Base-by-base conservation (phyloP, 2,329 filamentous ascomycete species). In the Hypoxylon sp. region DNA sequence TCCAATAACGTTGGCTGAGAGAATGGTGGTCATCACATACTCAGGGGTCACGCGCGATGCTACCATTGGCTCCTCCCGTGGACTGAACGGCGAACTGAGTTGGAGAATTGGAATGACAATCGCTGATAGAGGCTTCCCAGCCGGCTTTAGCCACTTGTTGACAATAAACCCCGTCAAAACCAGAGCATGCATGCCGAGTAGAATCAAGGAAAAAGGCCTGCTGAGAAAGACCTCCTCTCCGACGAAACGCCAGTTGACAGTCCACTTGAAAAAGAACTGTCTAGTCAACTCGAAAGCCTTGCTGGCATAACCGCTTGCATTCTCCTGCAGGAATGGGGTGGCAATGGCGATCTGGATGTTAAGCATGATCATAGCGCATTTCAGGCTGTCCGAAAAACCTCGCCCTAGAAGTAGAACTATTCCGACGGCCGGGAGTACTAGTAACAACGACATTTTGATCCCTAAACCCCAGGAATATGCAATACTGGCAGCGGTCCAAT, bases 181-280 rank as follows among this genome's bases (percentile, higher is more conserved):
- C 7, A 82, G 78, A 25, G 83, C 82, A 77, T 98, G 93, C 60
- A 88, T 76, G 1, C 80, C 83, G 25, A 97, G 83, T 55, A 98
- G 84, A 13, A 81, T 79, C 17, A 90, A 73, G 25, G 93, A 88
- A 77, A 97, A 97, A 1, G 82, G 78, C 65, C 82, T 87, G 72
- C 85, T 86, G 50, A 97, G 85, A 75, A 99, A 99, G 0, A 82
- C 80, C 5, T 92, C 87, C 80, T 98, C 94, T 14, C 92, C 90
- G n/a, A 98, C 81, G 78, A 98, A 98, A 59, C 94, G 90, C 96
- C 96, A 99, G 80, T 99, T 99, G 72, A 99, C 96, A 0, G 96
- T 99, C 96, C 96, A 99, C 81, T 95, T 94, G 84, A 95, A 98
- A 74, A 97, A 86, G 81, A 99, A 99, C 74, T 93, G 89, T 60